Evolutionary conservation across 139 green algal species (phyloP), one percentile per base, ranked within the genome.

Genomic region (Coccomyxa sp.): DNA sequence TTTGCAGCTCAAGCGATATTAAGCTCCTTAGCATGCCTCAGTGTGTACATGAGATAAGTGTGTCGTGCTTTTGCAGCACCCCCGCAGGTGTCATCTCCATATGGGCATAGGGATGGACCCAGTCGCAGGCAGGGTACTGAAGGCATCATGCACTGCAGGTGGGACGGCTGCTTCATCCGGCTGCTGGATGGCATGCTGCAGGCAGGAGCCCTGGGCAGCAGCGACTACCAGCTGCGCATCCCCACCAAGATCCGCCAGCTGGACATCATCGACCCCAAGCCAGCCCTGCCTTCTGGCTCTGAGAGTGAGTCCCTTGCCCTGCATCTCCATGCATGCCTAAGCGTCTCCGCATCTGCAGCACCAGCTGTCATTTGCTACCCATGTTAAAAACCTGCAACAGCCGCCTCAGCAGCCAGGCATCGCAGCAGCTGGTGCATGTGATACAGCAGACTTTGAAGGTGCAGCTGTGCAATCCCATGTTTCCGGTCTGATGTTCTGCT

Each of bases 151-250:
- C 29, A 14, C 2, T 31, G 24, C 70, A 74, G 70, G 70, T 74
- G 70, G 70, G 70, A 74, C 70, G 33, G 70, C 33, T 74, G 70
- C 70, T 74, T 74, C 70, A 74, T 74, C 36, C 33, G 70, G 14
- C 36, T 74, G 35, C 70, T 74, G 70, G 70, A 74, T 24, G 70
- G 70, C 70, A 74, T 74, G 70, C 70, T 74, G 36, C 70, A 74
- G 70, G 36, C 35, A 10, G 34, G 16, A 39, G 70, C 70, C 70
- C 33, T 50, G 33, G 70, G 70, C 70, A 39, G n/a, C 68, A 24
- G 8, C 34, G 70, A 74, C 70, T 44, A 74, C 70, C 10, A 40
- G 33, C 70, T 74, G 70, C 70, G 70, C 70, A 74, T 74, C 70
- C 70, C 70, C 16, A 34, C 33, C 33, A 40, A 44, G 3, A 41